Conservation (phyloP, 2,329 filamentous ascomycete genomes). For the Plectosphaerella cucumerina region DNA sequence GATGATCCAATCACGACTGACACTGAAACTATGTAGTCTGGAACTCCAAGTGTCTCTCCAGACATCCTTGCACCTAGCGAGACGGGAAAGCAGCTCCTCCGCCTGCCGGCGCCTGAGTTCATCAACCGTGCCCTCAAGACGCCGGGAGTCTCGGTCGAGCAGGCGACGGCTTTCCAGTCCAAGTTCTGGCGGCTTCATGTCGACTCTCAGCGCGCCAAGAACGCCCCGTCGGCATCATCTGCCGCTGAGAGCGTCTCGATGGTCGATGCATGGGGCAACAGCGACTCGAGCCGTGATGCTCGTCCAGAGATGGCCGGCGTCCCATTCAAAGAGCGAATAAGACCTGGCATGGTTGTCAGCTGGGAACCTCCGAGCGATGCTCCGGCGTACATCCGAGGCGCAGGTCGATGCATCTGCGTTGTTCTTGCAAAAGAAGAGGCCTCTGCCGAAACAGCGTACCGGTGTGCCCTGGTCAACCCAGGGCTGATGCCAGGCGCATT, state of each 20-base stretch:
- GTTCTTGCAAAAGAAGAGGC: constrained; percentile 21
- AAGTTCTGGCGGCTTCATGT: constrained; percentile 40
- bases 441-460: constrained; percentile 16
- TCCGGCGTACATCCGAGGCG: constrained; percentile 2
- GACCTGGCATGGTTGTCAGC: constrained; percentile 36
- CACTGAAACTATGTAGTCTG: constrained; percentile 26
- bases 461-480: constrained; percentile 31
- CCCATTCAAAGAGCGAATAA: constrained; percentile 34
- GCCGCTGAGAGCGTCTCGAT: too few species aligned
- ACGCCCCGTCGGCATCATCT: background rate
- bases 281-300: constrained; percentile 23
- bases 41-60: constrained; percentile 27
- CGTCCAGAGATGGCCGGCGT: constrained; percentile 14
- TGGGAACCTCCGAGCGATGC: constrained; percentile 19
- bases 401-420: constrained; percentile 22
- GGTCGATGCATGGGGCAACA: constrained; percentile 4
- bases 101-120: constrained; percentile 33
- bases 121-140: constrained; percentile 34
- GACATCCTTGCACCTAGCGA: constrained; percentile 32
- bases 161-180: constrained; percentile 34
- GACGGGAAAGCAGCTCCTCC: constrained; percentile 35
- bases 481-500: constrained; percentile 29
- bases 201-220: constrained; percentile 24
- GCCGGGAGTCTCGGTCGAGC: constrained; percentile 26
- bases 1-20: too few species aligned